These are phyloP conservation scores for Pyricularia pennisetigena DNA, from an alignment of 2,329 filamentous ascomycete species.

Conservation along the genomic window DNA sequence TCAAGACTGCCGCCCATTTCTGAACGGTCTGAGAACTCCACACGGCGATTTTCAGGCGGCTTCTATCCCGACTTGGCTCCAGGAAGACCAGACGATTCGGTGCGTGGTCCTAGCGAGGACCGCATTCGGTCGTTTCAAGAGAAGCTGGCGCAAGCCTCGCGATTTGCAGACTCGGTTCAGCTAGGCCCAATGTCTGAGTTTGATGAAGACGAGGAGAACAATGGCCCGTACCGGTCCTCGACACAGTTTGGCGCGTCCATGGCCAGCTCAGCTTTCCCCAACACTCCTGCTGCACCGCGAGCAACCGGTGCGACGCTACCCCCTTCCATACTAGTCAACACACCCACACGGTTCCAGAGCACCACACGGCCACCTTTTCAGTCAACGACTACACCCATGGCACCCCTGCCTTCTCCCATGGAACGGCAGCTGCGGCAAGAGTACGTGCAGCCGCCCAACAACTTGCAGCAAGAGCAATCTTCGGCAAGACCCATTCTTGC, in stretches of 20 bases:
- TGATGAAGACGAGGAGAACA: slow-evolving; percentile 11
- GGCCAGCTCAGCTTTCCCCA: neutral
- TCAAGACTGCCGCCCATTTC: slow-evolving; percentile 3
- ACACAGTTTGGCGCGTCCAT: neutral
- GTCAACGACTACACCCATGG: slow-evolving; percentile 13
- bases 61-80: neutral
- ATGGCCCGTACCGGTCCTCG: slow-evolving; percentile 1
- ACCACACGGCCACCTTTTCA: slow-evolving; percentile 1
- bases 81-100: neutral
- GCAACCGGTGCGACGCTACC: neutral
- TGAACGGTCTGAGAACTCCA: slow-evolving; percentile 2
- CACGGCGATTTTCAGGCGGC: neutral
- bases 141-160: slow-evolving; percentile 11
- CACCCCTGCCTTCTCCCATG: slow-evolving; percentile 12
- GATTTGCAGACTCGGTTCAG: slow-evolving; percentile 13
- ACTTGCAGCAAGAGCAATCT: neutral
- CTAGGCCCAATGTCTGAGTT: slow-evolving; percentile 15
- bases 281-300: neutral
- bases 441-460: slow-evolving; percentile 6
- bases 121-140: slow-evolving; percentile 7
- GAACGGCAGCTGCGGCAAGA: slow-evolving; percentile 13
- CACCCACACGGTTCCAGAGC: slow-evolving; percentile 6
- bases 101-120: slow-evolving; percentile 1
- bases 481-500: neutral
- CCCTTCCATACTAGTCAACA: slow-evolving; percentile 1